Percentiles rank a stretch among this genome's conserved stretches.
These are phyloP conservation scores for Chytriomyces sp. DNA, from an alignment of 192 early-diverging fungal species.

Conservation along the genomic window DNA sequence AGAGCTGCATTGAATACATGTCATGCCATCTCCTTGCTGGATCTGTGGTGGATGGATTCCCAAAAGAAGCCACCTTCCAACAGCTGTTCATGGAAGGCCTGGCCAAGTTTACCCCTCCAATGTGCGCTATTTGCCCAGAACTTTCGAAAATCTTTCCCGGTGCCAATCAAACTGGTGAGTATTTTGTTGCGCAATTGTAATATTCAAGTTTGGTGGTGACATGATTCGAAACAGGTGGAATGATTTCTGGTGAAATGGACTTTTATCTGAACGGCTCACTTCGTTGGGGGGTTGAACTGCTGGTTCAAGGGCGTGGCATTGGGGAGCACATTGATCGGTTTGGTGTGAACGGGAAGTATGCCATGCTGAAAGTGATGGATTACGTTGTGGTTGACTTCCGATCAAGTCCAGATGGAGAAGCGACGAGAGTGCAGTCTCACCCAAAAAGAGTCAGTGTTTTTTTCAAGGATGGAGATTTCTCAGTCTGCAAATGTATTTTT, in stretches of 20 bases:
- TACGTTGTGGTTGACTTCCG: slow-evolving; percentile 24
- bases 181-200: background rate
- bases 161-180: slow-evolving; percentile 12
- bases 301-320: slow-evolving; percentile 14
- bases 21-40: slow-evolving; percentile 4
- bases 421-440: slow-evolving; percentile 24
- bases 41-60: slow-evolving; percentile 22
- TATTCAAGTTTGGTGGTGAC: background rate
- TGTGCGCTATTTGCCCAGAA: slow-evolving; percentile 25
- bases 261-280: slow-evolving; percentile 34
- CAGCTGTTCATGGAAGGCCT: slow-evolving; percentile 35
- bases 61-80: slow-evolving; percentile 30
- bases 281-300: slow-evolving; percentile 36
- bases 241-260: background rate
- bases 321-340: slow-evolving; percentile 26
- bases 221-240: background rate
- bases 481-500: slow-evolving; percentile 3
- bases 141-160: slow-evolving; percentile 25
- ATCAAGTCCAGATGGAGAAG: slow-evolving; percentile 23
- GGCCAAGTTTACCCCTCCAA: slow-evolving; percentile 24
- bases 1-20: slow-evolving; percentile 18
- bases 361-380: slow-evolving; percentile 8
- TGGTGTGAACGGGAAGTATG: slow-evolving; percentile 18
- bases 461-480: slow-evolving; percentile 27
- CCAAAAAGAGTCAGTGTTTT: slow-evolving; percentile 27